Percentiles rank a stretch among this genome's conserved stretches.
phyloP scores from a whole-genome alignment of 495 filamentous ascomycete genomes.

The Penicillium angulare region DNA sequence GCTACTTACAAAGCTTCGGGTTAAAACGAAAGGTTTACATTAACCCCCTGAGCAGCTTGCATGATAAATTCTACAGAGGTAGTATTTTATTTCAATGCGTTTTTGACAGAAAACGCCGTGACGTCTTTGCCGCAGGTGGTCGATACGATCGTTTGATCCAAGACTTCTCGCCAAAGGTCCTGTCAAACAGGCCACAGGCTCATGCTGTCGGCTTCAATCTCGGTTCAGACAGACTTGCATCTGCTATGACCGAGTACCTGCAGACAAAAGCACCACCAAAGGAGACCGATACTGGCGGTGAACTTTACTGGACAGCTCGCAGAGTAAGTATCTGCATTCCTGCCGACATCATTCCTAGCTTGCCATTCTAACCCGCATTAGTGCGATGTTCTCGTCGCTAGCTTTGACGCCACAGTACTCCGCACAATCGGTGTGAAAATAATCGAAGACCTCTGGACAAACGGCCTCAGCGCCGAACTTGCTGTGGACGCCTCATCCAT shows the following conservation, averaged over 20 bases:
- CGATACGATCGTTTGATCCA: constrained; percentile 85
- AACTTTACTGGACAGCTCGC: constrained; percentile 60
- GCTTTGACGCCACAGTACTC: constrained; percentile 75
- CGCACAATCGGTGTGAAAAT: constrained; percentile 73
- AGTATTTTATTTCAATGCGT: constrained; percentile 90
- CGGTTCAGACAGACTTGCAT: constrained; percentile 77
- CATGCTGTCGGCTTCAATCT: constrained; percentile 93
- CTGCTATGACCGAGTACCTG: constrained; percentile 63
- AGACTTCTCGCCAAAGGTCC: constrained; percentile 40
- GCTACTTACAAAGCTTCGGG: constrained; percentile 71
- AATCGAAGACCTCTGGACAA: constrained; percentile 75
- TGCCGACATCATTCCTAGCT: background rate
- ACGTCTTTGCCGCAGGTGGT: constrained; percentile 91
- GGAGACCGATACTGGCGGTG: constrained; percentile 50
- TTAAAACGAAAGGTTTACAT: constrained; percentile 79
- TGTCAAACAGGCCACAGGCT: constrained; percentile 38
- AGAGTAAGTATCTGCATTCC: constrained; percentile 39
- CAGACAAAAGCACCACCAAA: constrained; percentile 67
- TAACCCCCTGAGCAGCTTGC: constrained; percentile 80
- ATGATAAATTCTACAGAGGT: constrained; percentile 88
- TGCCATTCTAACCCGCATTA: constrained; percentile 23
- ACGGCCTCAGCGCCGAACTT: constrained; percentile 87
- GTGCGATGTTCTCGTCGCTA: constrained; percentile 88
- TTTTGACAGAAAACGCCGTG: constrained; percentile 77
- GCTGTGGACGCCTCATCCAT: constrained; percentile 68